These are phyloP conservation scores for Trichoderma simmonsii DNA, from an alignment of 2,329 filamentous ascomycete species.

Conservation along the genomic window DNA sequence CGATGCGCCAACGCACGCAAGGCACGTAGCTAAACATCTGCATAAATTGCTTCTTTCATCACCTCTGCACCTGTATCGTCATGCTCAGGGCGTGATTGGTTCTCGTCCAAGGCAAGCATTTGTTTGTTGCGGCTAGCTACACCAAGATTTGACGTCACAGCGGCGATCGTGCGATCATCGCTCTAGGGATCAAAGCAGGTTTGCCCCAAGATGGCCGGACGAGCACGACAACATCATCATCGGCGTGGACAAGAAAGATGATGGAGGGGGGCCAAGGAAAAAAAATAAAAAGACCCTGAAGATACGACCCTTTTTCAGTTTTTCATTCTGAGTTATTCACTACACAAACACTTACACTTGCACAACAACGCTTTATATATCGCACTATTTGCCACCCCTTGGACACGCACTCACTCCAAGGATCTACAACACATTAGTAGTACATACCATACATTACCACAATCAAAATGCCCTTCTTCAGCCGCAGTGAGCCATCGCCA, in stretches of 20 bases:
- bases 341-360: slow-evolving; percentile 1
- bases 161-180: slow-evolving; percentile 16
- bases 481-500: slow-evolving; percentile 29
- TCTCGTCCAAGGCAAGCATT: neutral
- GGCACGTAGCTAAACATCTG: neutral
- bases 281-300: slow-evolving; percentile 1
- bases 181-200: slow-evolving; percentile 10
- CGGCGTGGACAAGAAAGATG: neutral
- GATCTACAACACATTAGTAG: neutral
- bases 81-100: neutral
- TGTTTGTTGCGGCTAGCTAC: slow-evolving; percentile 10
- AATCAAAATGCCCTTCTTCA: slow-evolving; percentile 32
- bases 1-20: neutral
- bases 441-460: neutral
- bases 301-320: neutral
- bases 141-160: slow-evolving; percentile 24
- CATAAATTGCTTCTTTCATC: slow-evolving; percentile 11
- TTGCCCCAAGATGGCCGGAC: neutral
- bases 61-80: slow-evolving; percentile 2
- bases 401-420: neutral
- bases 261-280: neutral
- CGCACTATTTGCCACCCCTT: neutral
- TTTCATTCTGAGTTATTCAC: neutral
- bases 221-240: neutral
- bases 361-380: neutral